Base-by-base conservation (phyloP, 1,284 basidiomycete species). In the Lentinula novae-zelandiae region DNA sequence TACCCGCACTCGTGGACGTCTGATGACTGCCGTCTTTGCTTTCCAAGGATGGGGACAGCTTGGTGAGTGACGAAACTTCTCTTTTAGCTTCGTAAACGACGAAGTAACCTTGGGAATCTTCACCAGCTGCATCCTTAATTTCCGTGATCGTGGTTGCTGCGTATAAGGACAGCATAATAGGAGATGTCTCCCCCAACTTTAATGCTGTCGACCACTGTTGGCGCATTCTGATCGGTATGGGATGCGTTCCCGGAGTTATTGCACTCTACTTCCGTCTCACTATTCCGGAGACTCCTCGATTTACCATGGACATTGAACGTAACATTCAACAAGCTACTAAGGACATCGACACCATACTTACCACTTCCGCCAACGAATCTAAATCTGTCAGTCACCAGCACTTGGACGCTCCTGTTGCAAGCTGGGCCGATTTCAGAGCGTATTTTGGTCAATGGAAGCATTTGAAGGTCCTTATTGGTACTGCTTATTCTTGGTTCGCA, bases 291-390 rank as follows among this genome's bases (percentile, higher is more conserved):
- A 90, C 88, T 0, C 85, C 92, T 40, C 90, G 92, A 67, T 96
- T 91, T 81, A 95, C 92, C 62, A 92, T 95, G 86, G 92, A 94
- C 76, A 84, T 95, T 67, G 90, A 94, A 76, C 86, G 90, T 63
- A 92, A 94, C 74, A 81, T 93, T 64, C 78, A 83, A 67, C 87
- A 89, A 69, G 90, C 90, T 9, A 69, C 83, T 12, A 65, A 57
- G 53, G 64, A 65, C 57, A 65, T 65, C 34, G 64, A 63, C 49
- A 40, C 44, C 22, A 60, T 90, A 68, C 73, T 93, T 57, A 76
- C 79, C 48, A 79, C 76, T n/a, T 78, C 78, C n/a, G 73, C 76
- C n/a, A 78, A 79, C n/a, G 73, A 71, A 6, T 83, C 77, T 84
- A 90, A 68, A 79, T 81, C 10, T 84, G 79, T 81, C 13, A 74